Conservation (phyloP, 2,329 filamentous ascomycete genomes). For the Penicillium sclerotiorum region DNA sequence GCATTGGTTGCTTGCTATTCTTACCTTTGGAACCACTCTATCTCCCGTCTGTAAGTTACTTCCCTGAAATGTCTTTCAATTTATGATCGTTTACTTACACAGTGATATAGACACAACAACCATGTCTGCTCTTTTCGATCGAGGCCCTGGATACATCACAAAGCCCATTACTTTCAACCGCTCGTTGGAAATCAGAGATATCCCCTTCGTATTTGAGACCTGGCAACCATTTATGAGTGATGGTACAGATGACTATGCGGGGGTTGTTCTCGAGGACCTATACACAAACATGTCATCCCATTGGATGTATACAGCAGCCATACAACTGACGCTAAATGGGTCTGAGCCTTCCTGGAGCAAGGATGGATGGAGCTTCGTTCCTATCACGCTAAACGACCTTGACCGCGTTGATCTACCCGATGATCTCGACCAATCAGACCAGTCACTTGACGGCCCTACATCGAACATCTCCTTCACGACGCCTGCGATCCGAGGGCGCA, state of each 20-base stretch:
- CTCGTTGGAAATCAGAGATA: constrained; percentile 14
- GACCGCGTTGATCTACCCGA: background rate
- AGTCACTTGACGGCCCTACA: background rate
- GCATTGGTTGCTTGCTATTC: constrained; percentile 17
- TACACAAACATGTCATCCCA: constrained; percentile 16
- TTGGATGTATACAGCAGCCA: constrained; percentile 21
- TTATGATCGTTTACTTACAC: background rate
- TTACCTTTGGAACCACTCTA: constrained; percentile 11
- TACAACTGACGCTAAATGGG: constrained; percentile 19
- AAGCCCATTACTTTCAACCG: constrained; percentile 9
- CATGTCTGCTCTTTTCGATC: constrained; percentile 22
- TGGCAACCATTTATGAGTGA: constrained; percentile 1
- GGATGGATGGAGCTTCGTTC: constrained; percentile 22
- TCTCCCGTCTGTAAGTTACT: constrained; percentile 19
- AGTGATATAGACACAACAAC: constrained; percentile 11
- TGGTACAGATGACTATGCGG: constrained; percentile 7
- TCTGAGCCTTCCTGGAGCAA: constrained; percentile 23
- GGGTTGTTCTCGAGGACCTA: constrained; percentile 7
- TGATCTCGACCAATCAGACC: background rate
- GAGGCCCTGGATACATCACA: constrained; percentile 8
- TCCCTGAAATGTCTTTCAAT: background rate
- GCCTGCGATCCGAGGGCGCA: constrained; percentile 15
- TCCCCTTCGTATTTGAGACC: constrained; percentile 12
- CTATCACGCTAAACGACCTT: constrained; percentile 5
- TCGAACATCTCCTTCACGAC: constrained; percentile 16